Base-by-base conservation (phyloP, 768 basidiomycete genomes). In the Melanogaster broomeanus region DNA sequence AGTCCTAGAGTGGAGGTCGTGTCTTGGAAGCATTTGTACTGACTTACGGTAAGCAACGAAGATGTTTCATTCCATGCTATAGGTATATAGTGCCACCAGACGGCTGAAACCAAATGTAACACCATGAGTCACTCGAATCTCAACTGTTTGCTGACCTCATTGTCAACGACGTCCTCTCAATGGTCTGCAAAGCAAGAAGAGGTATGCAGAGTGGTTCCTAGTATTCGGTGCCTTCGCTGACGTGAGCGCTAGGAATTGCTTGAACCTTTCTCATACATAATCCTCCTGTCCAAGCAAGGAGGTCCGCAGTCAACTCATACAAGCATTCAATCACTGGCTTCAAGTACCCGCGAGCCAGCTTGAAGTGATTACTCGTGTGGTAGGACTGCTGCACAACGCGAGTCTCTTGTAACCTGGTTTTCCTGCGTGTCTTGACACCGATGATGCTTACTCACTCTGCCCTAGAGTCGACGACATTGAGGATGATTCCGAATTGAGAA, bases 381-480 rank as follows among this genome's bases (percentile, higher is more conserved):
- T 98, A 37, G 84, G 84, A 61, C 93, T 95, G 85, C 77, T 99
- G 25, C 96, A 99, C 64, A 93, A 87, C 49, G 94, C 94, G 11
- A 93, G 91, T 67, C 77, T 99, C 27, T 75, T 98, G 95, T 94
- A 61, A 63, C 80, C 68, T 2, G n/a, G 15, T 7, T 45, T 42
- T 22, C 38, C 15, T 27, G 21, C 25, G 24, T 19, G 12, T 31
- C 31, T 28, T 13, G 2, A 46, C 25, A 18, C 24, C n/a, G 12
- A 30, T 24, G 34, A 33, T 54, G 3, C 22, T 48, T 37, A 9
- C 42, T 53, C 13, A 42, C 2, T 39, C 42, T 45, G 7, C 24
- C 37, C 6, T 67, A 97, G 93, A 67, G 83, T 97, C 55, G 94
- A 97, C 57, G 94, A 97, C 65, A 94, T 97, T n/a, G 91, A 97